Base-by-base conservation (phyloP, 192 early-diverging fungal genomes). In the Fimicolochytrium jonesii region DNA sequence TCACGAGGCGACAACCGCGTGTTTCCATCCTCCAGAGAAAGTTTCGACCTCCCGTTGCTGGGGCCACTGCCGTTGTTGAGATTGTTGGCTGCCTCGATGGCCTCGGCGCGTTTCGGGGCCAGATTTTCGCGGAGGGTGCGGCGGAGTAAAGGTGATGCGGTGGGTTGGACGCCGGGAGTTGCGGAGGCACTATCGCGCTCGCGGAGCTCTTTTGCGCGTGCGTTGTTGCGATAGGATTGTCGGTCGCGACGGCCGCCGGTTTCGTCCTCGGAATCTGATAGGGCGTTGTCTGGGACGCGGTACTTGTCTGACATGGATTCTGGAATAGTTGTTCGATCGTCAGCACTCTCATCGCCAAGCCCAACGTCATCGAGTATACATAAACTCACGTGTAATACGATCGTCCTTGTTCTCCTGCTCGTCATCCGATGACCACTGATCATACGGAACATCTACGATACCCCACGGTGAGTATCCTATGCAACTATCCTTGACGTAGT, bases 191-290 rank as follows among this genome's bases (percentile, higher is more conserved):
- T 22, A 22, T 60, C 31, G 4, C 58, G 39, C 35, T 53, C 62
- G 5, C 52, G 50, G 6, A 42, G 26, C 43, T 64, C 62, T 22
- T 64, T 64, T 3, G 44, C 28, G n/a, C 55, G 60, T 3, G 62
- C 52, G 23, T 29, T 35, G 32, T 55, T 55, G 11, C 66, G 69
- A 55, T 65, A 75, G 31, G 70, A 70, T 39, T 46, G 43, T 9
- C 64, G 68, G 47, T 79, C 63, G 31, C 74, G 36, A 37, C 77
- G 49, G 7, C 55, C 49, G 37, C 54, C 73, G 0, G 69, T 66
- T 53, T 88, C 87, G 57, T 87, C 88, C 41, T 91, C 89, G 28
- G 86, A 88, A 60, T 92, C 90, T 18, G 86, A 91, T 29, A 86
- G 75, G 59, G 83, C 87, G 57, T 86, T 88, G 18, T 91, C 90